These are phyloP conservation scores for Clathrus columnatus DNA, from an alignment of 768 basidiomycete genomes.

Conservation along the genomic window DNA sequence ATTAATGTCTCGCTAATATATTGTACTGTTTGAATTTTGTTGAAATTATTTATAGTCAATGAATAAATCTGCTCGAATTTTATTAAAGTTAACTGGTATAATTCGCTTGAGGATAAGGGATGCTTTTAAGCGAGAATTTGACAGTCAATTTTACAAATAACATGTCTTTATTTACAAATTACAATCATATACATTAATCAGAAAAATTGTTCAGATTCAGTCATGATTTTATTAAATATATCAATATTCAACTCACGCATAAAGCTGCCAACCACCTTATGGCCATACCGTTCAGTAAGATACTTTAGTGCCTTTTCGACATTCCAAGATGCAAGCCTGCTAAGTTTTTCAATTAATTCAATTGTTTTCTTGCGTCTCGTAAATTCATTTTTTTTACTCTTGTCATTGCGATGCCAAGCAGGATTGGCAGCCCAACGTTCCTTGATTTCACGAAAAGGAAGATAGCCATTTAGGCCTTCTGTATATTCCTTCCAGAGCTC, in stretches of 20 bases:
- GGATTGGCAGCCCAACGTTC: constrained; percentile 15
- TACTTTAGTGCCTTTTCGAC: constrained; percentile 17
- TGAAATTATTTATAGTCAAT: too few relatives aligned
- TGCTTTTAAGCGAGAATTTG: too few relatives aligned
- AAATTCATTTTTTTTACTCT: constrained; percentile 17
- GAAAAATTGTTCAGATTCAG: too few relatives aligned
- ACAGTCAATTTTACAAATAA: too few relatives aligned
- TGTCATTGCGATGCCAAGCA: constrained; percentile 19
- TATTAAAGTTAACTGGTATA: too few relatives aligned
- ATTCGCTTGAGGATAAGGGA: too few relatives aligned
- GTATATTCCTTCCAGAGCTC: constrained; percentile 24
- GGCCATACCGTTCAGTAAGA: constrained; percentile 16
- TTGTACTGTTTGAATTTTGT: too few relatives aligned
- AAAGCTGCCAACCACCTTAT: neutral
- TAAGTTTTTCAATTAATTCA: constrained; percentile 17
- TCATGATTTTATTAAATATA: neutral
- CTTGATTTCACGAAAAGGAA: constrained; percentile 14
- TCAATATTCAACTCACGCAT: neutral
- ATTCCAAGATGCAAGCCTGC: constrained; percentile 17
- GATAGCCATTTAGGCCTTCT: constrained; percentile 20
- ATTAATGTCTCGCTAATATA: too few relatives aligned
- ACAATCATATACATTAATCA: too few relatives aligned
- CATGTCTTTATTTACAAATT: too few relatives aligned
- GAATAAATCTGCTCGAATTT: too few relatives aligned
- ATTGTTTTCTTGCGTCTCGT: constrained; percentile 18